Base-by-base conservation (phyloP, 441 rosid species). In the Erodium moschatum region DNA sequence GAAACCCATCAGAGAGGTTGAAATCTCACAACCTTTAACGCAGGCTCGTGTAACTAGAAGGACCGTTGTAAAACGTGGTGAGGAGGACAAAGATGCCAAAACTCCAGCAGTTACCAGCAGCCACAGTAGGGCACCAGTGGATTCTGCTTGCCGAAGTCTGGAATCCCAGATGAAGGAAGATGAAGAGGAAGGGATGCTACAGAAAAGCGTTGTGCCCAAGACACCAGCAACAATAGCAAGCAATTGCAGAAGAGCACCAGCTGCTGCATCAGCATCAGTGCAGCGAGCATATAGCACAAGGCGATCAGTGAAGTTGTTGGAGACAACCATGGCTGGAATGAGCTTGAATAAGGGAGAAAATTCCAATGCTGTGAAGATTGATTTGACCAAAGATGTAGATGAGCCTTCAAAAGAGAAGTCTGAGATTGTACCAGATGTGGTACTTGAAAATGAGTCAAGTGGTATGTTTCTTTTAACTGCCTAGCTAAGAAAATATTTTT, bases 271-370 rank as follows among this genome's bases (percentile, higher is more conserved):
- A 5, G 70, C 79, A 7, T 76, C 86, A 0, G 79, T 76, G 38
- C 89, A 82, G 84, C 58, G 72, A 9, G 85, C 56, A 21, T 81
- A 81, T 60, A 79, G 86, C 72, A 88, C 96, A 0, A 84, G 99
- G 82, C 83, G 84, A 33, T 86, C 97, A 0, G 83, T 80, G 60
- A 86, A 86, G 72, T 56, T 94, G 77, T 62, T 94, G 67, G 94
- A 83, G 80, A 86, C 84, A 76, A 72, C 67, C 65, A 75, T 88
- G 87, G 82, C 68, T 67, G 81, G 76, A n/a, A 62, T 91, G 75
- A 79, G 82, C 77, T 77, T 94, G 79, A 84, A 79, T 50, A 84
- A 80, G 56, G 74, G 69, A 64, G 81, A 29, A 73, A 69, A 46
- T 52, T 19, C 72, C 40, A 77, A 72, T 44, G 72, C 73, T 29